Percentiles rank a stretch among this genome's conserved stretches.
phyloP scores from a whole-genome alignment of 345 rosid species.

The Euphorbia tirucalli region DNA sequence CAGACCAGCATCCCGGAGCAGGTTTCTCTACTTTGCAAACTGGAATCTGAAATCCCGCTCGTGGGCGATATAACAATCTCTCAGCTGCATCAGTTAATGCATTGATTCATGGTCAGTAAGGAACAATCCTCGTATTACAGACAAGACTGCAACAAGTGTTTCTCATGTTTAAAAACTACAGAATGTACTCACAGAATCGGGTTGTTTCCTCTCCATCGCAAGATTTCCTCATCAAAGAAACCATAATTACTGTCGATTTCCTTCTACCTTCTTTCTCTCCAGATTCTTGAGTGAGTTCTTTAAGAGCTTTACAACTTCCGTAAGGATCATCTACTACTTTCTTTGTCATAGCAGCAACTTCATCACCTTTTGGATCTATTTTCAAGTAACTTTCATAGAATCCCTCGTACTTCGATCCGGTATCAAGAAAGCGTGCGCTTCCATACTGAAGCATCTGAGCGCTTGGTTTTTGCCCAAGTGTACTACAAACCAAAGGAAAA shows the following conservation, averaged over 20 bases:
- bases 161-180: neutral
- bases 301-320: slow-evolving; percentile 37
- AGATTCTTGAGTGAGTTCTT: slow-evolving; percentile 28
- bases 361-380: slow-evolving; percentile 34
- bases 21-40: slow-evolving; percentile 47
- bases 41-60: slow-evolving; percentile 64
- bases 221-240: slow-evolving; percentile 65
- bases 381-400: slow-evolving; percentile 57
- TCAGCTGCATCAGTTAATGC: slow-evolving; percentile 51
- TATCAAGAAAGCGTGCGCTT: slow-evolving; percentile 42
- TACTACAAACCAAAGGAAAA: slow-evolving; percentile 35
- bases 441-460: slow-evolving; percentile 55
- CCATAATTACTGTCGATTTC: slow-evolving; percentile 51
- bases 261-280: slow-evolving; percentile 44
- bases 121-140: neutral
- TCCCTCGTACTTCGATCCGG: slow-evolving; percentile 48
- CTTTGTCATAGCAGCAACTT: slow-evolving; percentile 21
- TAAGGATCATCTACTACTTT: slow-evolving; percentile 38
- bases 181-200: slow-evolving; percentile 41
- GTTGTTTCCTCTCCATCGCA: slow-evolving; percentile 52
- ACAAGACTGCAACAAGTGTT: neutral
- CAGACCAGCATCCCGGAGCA: slow-evolving; percentile 57
- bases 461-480: slow-evolving; percentile 31
- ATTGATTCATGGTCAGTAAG: neutral
- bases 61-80: slow-evolving; percentile 51